Evolutionary conservation across 805 yeast species (phyloP).

Genomic region (Candida morakotiae): DNA sequence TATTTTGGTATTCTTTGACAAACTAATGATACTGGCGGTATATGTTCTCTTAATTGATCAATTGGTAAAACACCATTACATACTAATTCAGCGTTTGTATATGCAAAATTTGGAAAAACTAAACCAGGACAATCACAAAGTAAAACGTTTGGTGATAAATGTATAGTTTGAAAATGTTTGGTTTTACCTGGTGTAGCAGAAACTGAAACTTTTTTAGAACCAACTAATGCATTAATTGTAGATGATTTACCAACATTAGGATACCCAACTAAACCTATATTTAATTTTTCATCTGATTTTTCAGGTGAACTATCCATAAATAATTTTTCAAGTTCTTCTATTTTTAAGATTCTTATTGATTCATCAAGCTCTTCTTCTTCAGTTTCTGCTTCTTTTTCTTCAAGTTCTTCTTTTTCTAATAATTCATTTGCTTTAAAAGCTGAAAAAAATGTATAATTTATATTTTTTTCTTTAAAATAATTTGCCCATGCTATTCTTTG

Average conservation of each 20-base stretch:
- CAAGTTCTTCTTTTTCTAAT: constrained; percentile 58
- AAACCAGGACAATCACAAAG: constrained; percentile 99
- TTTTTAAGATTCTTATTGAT: constrained; percentile 66
- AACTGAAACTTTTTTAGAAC: constrained; percentile 96
- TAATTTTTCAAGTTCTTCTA: constrained; percentile 79
- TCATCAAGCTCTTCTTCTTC: constrained; percentile 15
- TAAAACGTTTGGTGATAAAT: constrained; percentile 74
- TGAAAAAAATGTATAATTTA: constrained; percentile 86
- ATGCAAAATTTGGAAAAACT: constrained; percentile 96
- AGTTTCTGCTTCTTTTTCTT: constrained; percentile 23
- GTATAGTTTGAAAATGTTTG: constrained; percentile 96
- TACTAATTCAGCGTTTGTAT: constrained; percentile 92
- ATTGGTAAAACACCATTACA: constrained; percentile 99
- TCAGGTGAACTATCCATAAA: constrained; percentile 78
- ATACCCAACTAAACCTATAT: constrained; percentile 95
- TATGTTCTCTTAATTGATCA: constrained; percentile 89
- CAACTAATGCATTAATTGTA: constrained; percentile 95
- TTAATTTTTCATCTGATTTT: constrained; percentile 54
- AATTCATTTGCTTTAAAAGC: constrained; percentile 81
- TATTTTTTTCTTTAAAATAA: constrained; percentile 64
- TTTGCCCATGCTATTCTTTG: constrained; percentile 88
- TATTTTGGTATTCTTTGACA: constrained; percentile 85
- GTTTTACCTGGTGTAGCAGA: constrained; percentile 99
- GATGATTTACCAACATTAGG: constrained; percentile 95
- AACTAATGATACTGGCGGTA: constrained; percentile 84